A percentile compares a stretch with the other conserved stretches of the same genome.
phyloP scores from a whole-genome alignment of 495 filamentous ascomycete genomes.

The Parmelia sp. region DNA sequence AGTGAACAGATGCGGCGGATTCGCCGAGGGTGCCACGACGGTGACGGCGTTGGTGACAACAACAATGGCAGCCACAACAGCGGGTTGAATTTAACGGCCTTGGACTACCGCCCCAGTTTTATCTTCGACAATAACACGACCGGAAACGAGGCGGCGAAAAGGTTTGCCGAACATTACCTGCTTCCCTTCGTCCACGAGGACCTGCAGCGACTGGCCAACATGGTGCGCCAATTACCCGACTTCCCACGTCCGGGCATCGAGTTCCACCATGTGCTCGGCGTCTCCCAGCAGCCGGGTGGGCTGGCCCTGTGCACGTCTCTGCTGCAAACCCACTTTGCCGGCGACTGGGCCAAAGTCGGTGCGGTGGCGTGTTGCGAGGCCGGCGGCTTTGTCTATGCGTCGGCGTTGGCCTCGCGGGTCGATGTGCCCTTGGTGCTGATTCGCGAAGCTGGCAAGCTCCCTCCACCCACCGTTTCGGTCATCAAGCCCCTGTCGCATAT shows the following conservation, averaged over 20 bases:
- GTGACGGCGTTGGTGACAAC: too few species aligned
- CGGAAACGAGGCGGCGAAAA: slow-evolving; percentile 36
- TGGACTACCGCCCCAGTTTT: slow-evolving; percentile 36
- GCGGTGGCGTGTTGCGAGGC: slow-evolving; percentile 49
- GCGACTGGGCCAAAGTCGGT: slow-evolving; percentile 44
- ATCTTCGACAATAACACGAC: slow-evolving; percentile 46
- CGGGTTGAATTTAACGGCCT: too few species aligned
- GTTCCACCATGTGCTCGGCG: slow-evolving; percentile 34
- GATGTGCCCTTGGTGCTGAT: slow-evolving; percentile 48
- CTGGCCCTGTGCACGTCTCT: slow-evolving; percentile 50
- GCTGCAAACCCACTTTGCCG: slow-evolving; percentile 42
- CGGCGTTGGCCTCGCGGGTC: slow-evolving; percentile 43
- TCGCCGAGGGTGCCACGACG: too few species aligned
- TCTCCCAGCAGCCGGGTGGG: slow-evolving; percentile 19
- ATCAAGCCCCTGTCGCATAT: slow-evolving; percentile 50
- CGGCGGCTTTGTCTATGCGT: slow-evolving; percentile 54
- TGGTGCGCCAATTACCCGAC: slow-evolving; percentile 45
- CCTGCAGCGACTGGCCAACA: slow-evolving; percentile 44
- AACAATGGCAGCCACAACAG: too few species aligned
- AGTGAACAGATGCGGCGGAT: too few species aligned
- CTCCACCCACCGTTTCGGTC: slow-evolving; percentile 50
- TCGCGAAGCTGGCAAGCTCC: slow-evolving; percentile 54
- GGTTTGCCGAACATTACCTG: slow-evolving; percentile 42
- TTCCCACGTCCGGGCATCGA: slow-evolving; percentile 49
- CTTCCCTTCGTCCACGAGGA: slow-evolving; percentile 47